These are phyloP conservation scores for Terana coerulea DNA, from an alignment of 768 basidiomycete genomes.

Conservation along the genomic window DNA sequence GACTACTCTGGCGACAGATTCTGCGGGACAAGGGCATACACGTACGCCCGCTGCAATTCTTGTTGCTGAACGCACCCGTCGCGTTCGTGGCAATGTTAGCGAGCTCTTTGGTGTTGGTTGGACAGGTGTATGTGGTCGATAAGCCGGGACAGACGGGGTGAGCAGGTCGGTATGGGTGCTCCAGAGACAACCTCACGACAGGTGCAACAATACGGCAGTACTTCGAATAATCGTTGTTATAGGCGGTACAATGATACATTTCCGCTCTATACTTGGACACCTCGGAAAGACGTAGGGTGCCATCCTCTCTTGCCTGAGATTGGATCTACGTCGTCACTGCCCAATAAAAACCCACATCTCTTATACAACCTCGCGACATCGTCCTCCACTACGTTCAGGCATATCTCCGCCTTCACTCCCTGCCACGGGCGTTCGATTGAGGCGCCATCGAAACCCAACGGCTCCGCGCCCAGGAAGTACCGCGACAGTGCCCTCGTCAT, in stretches of 20 bases:
- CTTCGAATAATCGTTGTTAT: too few relatives aligned
- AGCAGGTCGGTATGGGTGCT: too few relatives aligned
- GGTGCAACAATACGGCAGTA: too few relatives aligned
- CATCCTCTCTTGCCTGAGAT: conserved; percentile 10
- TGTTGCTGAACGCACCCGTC: conserved; percentile 71
- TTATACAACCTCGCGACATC: neutral
- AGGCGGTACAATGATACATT: too few relatives aligned
- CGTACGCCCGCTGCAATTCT: conserved; percentile 62
- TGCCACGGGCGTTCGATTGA: neutral
- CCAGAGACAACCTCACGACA: too few relatives aligned
- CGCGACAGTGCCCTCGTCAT: conserved; percentile 16
- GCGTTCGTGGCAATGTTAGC: conserved; percentile 62
- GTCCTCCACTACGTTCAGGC: neutral
- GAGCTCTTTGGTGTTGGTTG: conserved; percentile 65
- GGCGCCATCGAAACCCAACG: conserved; percentile 5
- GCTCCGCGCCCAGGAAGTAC: conserved; percentile 16
- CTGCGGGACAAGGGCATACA: conserved; percentile 66
- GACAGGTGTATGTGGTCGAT: conserved; percentile 60
- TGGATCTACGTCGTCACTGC: neutral
- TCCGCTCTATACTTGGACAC: too few relatives aligned
- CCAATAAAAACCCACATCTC: conserved; percentile 3
- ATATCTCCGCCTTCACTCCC: neutral
- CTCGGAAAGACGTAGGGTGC: neutral
- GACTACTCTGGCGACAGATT: conserved; percentile 79
- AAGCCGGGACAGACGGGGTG: too few relatives aligned